Evolutionary conservation across 2,329 filamentous ascomycete genomes (phyloP).

Genomic region (Botrytis byssoidea): DNA sequence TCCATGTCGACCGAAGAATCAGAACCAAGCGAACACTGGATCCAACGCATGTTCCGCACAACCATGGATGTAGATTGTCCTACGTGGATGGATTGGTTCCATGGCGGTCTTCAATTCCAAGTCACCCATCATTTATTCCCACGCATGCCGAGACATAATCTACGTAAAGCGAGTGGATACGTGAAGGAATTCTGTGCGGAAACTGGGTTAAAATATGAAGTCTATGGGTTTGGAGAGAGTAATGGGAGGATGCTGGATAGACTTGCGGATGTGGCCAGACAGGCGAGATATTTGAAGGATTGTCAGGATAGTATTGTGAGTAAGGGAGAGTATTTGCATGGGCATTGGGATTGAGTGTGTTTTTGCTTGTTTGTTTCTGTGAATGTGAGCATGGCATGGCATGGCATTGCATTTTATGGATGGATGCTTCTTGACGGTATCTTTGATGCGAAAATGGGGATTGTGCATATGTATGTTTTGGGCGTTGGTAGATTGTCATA

Average conservation of each 20-base stretch:
- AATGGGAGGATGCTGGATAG: constrained; percentile 78
- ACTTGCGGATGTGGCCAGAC: constrained; percentile 74
- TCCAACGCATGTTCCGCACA: constrained; percentile 86
- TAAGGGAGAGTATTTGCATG: constrained; percentile 36
- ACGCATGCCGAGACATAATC: constrained; percentile 79
- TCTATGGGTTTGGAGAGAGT: constrained; percentile 83
- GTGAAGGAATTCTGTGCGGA: constrained; percentile 81
- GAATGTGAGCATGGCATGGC: not conserved
- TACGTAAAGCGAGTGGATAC: constrained; percentile 70
- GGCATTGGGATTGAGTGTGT: constrained; percentile 7
- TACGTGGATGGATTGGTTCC: constrained; percentile 83
- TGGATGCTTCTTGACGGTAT: not conserved
- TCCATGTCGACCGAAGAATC: constrained; percentile 89
- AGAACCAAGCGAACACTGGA: constrained; percentile 79
- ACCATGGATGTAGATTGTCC: constrained; percentile 94
- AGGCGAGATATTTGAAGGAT: constrained; percentile 73
- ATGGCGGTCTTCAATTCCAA: constrained; percentile 87
- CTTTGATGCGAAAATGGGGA: not conserved
- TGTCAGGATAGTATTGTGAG: constrained; percentile 56
- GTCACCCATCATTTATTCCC: constrained; percentile 85
- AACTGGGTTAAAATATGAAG: constrained; percentile 77
- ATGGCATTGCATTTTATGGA: not conserved
- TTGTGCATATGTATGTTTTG: not conserved
- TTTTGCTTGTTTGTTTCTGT: not conserved
- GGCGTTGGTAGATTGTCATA: not conserved